Evolutionary conservation across 1,284 basidiomycete genomes (phyloP), one percentile per base, ranked within the genome.

Genomic region (Limonomyces culmigenus): DNA sequence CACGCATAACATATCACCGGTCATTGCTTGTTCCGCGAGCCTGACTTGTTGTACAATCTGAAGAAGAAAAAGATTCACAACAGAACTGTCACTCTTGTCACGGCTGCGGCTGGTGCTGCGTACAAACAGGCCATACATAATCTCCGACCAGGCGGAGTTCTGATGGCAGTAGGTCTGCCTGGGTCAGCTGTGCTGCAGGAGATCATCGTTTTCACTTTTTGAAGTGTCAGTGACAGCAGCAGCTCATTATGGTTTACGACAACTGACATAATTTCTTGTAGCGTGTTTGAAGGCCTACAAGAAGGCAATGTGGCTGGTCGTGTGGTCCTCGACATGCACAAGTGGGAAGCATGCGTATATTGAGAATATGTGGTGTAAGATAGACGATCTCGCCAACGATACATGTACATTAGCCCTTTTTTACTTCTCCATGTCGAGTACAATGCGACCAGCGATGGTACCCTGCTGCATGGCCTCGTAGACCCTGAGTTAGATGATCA

Each of bases 111-210:
- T 20, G 44, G 1, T 6, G 53, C 63, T 5, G 78, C 74, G 0
- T 88, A 86, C 51, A 54, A 65, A n/a, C 69, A 80, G 50, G 84
- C 80, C 6, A 56, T 83, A 20, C 67, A 73, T 34, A 83, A 85
- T 52, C 54, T 85, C 39, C 63, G 75, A 25, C 55, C 62, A 3
- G 62, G 69, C 27, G 72, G 79, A 19, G 65, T 65, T 2, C 60
- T 88, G 34, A 77, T 87, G 57, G 73, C 67, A 17, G 77, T 87
- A 25, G 81, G 83, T 33, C 56, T 86, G 3, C 81, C 79, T 1
- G 68, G 63, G 2, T 55, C 67, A 19, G 67, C 71, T 0, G 61
- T 54, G 18, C 59, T 85, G 19, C 60, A 70, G 19, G 69, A 74
- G 0, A 68, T 74, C 29, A 77, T 87, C 44, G 86, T 86, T 63